These are phyloP conservation scores for Cladophialophora chaetospira DNA, from an alignment of 2,329 filamentous ascomycete genomes.

Conservation along the genomic window DNA sequence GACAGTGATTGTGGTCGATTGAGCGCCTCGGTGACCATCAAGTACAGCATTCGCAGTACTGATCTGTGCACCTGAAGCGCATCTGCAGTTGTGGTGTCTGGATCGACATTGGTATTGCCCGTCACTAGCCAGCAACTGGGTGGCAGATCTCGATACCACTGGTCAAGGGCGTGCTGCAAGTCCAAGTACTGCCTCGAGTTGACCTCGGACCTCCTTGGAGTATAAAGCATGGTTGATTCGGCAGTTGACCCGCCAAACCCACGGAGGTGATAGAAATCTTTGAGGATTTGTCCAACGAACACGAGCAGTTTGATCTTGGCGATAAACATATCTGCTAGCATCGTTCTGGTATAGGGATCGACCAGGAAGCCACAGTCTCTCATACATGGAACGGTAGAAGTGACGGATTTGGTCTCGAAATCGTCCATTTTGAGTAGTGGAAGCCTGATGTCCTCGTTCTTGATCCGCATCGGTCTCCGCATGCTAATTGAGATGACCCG, in stretches of 20 bases:
- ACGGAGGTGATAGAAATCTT: slow-evolving; percentile 21
- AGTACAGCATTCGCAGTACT: slow-evolving; percentile 21
- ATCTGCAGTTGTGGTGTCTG: slow-evolving; percentile 5
- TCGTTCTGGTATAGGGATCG: slow-evolving; percentile 9
- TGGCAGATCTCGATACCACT: slow-evolving; percentile 24
- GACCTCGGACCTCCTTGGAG: slow-evolving; percentile 17
- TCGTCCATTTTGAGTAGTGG: slow-evolving; percentile 16
- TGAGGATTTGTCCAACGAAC: slow-evolving; percentile 23
- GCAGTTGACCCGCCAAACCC: slow-evolving; percentile 22
- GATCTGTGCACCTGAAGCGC: slow-evolving; percentile 20
- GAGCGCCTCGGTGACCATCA: slow-evolving; percentile 25
- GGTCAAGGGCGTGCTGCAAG: slow-evolving; percentile 21
- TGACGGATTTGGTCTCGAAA: slow-evolving; percentile 18
- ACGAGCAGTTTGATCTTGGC: slow-evolving; percentile 20
- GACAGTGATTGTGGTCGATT: slow-evolving; percentile 22
- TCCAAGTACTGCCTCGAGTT: slow-evolving; percentile 10
- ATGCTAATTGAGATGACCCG: slow-evolving; percentile 89
- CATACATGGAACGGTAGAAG: slow-evolving; percentile 11
- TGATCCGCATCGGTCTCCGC: slow-evolving; percentile 86
- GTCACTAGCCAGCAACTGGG: slow-evolving; percentile 15
- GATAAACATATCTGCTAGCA: slow-evolving; percentile 24
- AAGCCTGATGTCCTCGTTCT: slow-evolving; percentile 61
- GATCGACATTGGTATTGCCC: not conserved
- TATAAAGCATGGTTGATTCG: slow-evolving; percentile 27
- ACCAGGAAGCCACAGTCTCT: slow-evolving; percentile 13